phyloP scores from a whole-genome alignment of 179 eudicot species.

The Carnegiea gigantea region DNA sequence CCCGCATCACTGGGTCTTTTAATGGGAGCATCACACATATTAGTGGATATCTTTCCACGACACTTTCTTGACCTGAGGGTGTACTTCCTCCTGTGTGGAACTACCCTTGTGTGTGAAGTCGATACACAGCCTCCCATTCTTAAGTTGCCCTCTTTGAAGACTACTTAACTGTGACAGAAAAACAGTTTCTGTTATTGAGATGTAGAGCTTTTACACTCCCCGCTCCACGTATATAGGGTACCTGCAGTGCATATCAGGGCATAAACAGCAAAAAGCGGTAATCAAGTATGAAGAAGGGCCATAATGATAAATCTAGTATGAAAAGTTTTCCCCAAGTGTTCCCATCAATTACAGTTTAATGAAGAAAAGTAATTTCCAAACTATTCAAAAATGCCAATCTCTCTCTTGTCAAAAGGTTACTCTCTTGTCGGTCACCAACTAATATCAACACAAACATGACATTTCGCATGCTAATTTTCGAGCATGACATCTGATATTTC shows the following conservation, averaged over 20 bases:
- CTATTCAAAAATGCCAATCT: no score
- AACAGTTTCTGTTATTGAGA: not conserved
- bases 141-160: not conserved
- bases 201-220: not conserved
- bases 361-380: no score
- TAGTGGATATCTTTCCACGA: constrained; percentile 14
- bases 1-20: constrained; percentile 40
- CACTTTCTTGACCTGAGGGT: constrained; percentile 30
- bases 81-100: constrained; percentile 36
- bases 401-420: no score
- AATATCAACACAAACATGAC: no score
- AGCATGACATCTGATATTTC: no score
- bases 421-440: no score
- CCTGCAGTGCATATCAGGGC: not conserved
- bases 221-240: not conserved
- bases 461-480: no score
- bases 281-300: no score
- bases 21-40: constrained; percentile 41
- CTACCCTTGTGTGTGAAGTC: constrained; percentile 32
- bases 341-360: no score
- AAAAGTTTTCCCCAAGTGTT: no score
- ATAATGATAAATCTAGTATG: no score
- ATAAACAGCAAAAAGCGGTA: no score
- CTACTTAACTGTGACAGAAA: not conserved
- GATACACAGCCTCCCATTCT: constrained; percentile 50